phyloP scores from a whole-genome alignment of 257 asterid species.

The Oldenlandia corymbosa region DNA sequence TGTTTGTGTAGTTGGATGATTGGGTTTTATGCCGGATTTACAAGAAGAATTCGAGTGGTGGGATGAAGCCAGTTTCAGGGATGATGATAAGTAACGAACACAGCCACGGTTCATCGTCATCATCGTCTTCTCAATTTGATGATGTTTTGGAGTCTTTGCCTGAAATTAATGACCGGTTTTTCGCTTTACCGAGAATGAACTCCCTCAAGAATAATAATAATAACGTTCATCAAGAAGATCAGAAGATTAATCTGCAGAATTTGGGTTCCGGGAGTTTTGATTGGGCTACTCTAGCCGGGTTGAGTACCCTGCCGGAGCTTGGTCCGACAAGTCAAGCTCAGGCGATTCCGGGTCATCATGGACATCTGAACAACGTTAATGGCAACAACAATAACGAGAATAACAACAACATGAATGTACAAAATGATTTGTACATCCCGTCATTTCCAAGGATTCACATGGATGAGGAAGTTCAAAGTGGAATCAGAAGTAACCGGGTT shows the following conservation, averaged over 20 bases:
- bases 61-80: constrained; percentile 24
- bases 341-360: constrained; percentile 6
- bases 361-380: constrained; percentile 21
- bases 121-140: constrained; percentile 64
- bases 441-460: constrained; percentile 13
- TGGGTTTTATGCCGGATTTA: constrained; percentile 81
- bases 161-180: constrained; percentile 43
- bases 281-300: constrained; percentile 72
- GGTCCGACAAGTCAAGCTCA: constrained; percentile 10
- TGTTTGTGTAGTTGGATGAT: constrained; percentile 50
- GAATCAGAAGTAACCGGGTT: constrained; percentile 25
- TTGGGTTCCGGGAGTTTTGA: constrained; percentile 57
- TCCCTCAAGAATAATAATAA: constrained; percentile 23
- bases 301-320: constrained; percentile 31
- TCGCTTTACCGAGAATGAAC: constrained; percentile 37
- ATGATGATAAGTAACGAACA: constrained; percentile 33
- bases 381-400: neutral
- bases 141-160: constrained; percentile 64
- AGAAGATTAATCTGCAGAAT: constrained; percentile 40
- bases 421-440: constrained; percentile 31
- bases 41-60: constrained; percentile 55
- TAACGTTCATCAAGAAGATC: constrained; percentile 35
- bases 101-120: constrained; percentile 53
- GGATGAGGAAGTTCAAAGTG: constrained; percentile 54
- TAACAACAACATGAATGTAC: constrained; percentile 6